Evolutionary conservation across 2,329 filamentous ascomycete species (phyloP), one percentile per base, ranked within the genome.

Genomic region (Trichoderma semiorbis): DNA sequence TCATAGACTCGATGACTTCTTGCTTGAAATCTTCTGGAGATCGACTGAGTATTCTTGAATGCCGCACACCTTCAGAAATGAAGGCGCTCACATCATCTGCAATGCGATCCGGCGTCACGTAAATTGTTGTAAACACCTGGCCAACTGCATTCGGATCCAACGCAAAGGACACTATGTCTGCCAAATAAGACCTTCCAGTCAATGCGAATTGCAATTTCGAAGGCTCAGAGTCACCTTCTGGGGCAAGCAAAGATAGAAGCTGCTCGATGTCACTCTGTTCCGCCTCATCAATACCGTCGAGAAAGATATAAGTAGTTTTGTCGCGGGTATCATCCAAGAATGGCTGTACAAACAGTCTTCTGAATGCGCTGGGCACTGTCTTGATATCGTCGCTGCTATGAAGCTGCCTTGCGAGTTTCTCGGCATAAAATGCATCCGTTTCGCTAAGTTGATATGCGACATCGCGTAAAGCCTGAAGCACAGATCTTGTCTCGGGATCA

Each of bases 211-310:
- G 81, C 8, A 83, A 55, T 7, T 75, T 77, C 24, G 77, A 74
- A 7, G 67, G 28, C 6, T 69, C 39, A 1, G 72, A 71, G 0
- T 77, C 74, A 2, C 79, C 75, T 1, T 74, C 74, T 0, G 78
- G 75, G 0, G 78, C 78, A 5, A 84, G 75, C 10, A 83, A 77
- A 2, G 77, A 75, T 0, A 85, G 73, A 2, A 85, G 78, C 24
- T 82, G 78, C 10, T 78, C 72, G 5, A 84, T 76, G 7, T 84
- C 83, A 0, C 76, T 75, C 1, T 77, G 75, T 5, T 82, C 78
- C 0, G 83, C 83, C 74, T 86, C 84, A 68, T 86, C 85, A 5
- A 86, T 78, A 4, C 83, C 84, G 57, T 86, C 84, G 3, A 86
- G 74, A 36, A 86, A 79, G n/a, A 86, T 74, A 75, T 84, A 85